These are phyloP conservation scores for Pichia cephalocereana DNA, from an alignment of 805 yeast species.

Conservation along the genomic window DNA sequence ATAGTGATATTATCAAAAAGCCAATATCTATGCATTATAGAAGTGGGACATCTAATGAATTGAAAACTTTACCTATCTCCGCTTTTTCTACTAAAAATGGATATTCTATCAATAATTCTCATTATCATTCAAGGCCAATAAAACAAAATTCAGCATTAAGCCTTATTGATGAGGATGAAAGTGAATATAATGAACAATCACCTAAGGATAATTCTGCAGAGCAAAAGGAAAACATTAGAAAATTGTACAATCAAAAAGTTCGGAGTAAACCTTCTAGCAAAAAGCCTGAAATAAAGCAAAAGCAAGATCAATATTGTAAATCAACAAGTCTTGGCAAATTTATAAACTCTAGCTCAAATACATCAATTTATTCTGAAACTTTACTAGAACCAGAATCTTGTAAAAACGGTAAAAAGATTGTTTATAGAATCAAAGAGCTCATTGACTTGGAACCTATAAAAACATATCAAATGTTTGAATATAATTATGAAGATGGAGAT, in stretches of 20 bases:
- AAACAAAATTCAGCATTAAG: not conserved
- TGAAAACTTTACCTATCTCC: not conserved
- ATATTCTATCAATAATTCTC: not conserved
- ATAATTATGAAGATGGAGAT: constrained; percentile 13
- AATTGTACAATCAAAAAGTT: not conserved
- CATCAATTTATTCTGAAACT: no score
- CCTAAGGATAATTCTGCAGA: not conserved
- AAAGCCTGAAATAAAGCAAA: not conserved
- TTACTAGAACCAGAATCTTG: no score
- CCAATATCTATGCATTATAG: not conserved
- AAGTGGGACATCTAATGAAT: not conserved
- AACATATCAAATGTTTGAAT: constrained; percentile 9
- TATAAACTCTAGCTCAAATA: not conserved
- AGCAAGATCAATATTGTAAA: not conserved
- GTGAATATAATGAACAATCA: not conserved
- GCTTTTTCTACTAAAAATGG: not conserved
- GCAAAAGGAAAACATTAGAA: not conserved
- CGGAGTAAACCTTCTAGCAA: not conserved
- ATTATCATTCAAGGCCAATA: not conserved
- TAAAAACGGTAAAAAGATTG: not conserved
- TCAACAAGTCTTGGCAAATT: not conserved
- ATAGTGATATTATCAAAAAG: not conserved
- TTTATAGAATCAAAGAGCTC: constrained; percentile 13
- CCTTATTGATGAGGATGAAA: not conserved
- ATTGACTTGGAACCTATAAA: constrained; percentile 13